Evolutionary conservation across 441 rosid species (phyloP), one percentile per base, ranked within the genome.

Genomic region (Geranium incanum): DNA sequence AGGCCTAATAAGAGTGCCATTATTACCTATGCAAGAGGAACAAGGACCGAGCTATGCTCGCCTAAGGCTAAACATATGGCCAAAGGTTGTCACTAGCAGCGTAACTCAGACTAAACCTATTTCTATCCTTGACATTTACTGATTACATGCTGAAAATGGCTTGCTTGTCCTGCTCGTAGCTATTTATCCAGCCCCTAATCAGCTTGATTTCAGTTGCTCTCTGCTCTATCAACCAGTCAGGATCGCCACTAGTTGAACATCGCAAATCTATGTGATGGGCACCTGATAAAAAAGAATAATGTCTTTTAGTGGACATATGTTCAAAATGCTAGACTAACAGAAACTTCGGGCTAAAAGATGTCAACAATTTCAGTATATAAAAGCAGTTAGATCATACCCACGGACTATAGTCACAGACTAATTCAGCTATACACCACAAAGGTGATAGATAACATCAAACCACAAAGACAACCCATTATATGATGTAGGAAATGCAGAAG

Each of bases 251-350:
- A 4, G 85, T 85, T 11, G 96, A 79, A 12, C 90, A 76, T 45
- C 96, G 91, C 84, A 90, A 78, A 80, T 92, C 93, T 68, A 85
- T 78, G 78, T 92, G 97, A 80, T 92, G 97, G 52, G 89, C 93
- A 72, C 97, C 95, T 92, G 81, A 70, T 11, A 39, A 9, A 15
- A 50, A 70, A 21, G 6, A 69, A 18, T 23, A 5, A 6, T 63
- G 21, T 13, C 28, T 13, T 52, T 57, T 7, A 50, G 36, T 43
- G 50, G 39, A 52, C 16, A n/a, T 13, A 52, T 2, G 4, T 13
- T 15, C 59, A 13, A 52, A 15, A 43, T 6, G 12, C 8, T 43
- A 43, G 1, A 43, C 50, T 1, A 43, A 1, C 12, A 8, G 12
- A 6, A 5, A 12, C 50, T 43, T 6, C 5, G n/a, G 16, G n/a